These are phyloP conservation scores for Pulveroboletus frians DNA, from an alignment of 768 basidiomycete genomes.

Conservation along the genomic window DNA sequence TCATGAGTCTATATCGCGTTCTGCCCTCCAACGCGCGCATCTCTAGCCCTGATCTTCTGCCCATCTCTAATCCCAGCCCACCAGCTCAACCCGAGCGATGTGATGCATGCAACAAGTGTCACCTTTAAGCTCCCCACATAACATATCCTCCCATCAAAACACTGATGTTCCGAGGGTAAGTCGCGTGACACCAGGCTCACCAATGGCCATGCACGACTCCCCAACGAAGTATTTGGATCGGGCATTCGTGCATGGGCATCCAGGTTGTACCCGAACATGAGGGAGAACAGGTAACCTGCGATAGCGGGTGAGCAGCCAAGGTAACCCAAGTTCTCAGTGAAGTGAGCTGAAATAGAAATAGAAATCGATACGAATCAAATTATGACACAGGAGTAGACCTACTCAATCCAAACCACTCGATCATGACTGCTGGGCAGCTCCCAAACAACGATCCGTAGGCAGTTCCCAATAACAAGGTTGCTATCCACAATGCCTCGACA, in stretches of 20 bases:
- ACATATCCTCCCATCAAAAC: conserved; percentile 53
- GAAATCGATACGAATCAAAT: neutral
- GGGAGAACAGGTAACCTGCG: conserved; percentile 77
- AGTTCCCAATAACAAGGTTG: conserved; percentile 31
- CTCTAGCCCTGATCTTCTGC: conserved; percentile 4
- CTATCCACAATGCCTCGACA: conserved; percentile 58
- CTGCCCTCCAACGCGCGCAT: neutral
- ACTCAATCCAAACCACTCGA: conserved; percentile 91
- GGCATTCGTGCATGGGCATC: conserved; percentile 54
- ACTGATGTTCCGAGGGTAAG: conserved; percentile 38
- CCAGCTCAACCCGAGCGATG: conserved; percentile 35
- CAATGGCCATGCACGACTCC: neutral
- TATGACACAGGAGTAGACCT: conserved; percentile 27
- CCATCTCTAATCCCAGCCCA: conserved; percentile 36
- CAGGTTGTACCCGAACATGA: conserved; percentile 75
- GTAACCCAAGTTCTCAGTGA: conserved; percentile 85
- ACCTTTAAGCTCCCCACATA: conserved; percentile 56
- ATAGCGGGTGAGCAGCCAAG: conserved; percentile 68
- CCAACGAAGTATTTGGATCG: neutral
- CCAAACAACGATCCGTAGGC: conserved; percentile 75
- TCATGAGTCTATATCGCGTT: neutral
- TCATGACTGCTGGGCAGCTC: conserved; percentile 62
- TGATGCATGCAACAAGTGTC: conserved; percentile 33
- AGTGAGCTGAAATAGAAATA: conserved; percentile 43
- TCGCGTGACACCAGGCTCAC: conserved; percentile 7